phyloP scores from a whole-genome alignment of 2,329 filamentous ascomycete genomes.

The Scedosporium dehoogii region DNA sequence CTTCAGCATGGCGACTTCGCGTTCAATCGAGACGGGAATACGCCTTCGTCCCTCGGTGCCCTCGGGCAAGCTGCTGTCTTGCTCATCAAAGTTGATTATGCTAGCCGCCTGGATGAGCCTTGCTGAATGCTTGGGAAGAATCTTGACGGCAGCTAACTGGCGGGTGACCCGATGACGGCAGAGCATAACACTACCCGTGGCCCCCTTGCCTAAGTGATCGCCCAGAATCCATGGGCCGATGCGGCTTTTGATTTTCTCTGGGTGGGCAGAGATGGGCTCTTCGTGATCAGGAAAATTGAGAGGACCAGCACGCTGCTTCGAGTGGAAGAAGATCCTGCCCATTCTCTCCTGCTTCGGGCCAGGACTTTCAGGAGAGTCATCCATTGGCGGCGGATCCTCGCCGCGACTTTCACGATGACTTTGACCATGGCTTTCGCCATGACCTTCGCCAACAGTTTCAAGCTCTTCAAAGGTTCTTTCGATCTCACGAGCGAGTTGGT shows the following conservation, averaged over 20 bases:
- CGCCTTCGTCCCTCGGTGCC: constrained; percentile 51
- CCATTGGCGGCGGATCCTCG: background rate
- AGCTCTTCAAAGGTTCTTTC: background rate
- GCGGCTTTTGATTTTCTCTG: constrained; percentile 52
- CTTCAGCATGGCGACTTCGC: constrained; percentile 96
- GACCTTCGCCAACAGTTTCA: background rate
- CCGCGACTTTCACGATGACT: background rate
- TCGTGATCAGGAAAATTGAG: background rate
- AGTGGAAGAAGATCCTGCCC: background rate
- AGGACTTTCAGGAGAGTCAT: background rate
- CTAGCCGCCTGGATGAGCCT: constrained; percentile 78
- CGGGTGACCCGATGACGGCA: constrained; percentile 72
- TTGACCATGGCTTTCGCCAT: background rate
- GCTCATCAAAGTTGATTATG: constrained; percentile 70
- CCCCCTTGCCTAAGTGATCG: constrained; percentile 78
- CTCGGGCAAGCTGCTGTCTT: constrained; percentile 48
- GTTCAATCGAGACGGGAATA: constrained; percentile 82
- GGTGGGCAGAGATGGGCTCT: constrained; percentile 11
- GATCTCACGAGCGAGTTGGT: background rate
- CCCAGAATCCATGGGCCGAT: constrained; percentile 94
- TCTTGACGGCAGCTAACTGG: constrained; percentile 86
- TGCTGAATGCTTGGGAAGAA: constrained; percentile 75
- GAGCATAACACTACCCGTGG: constrained; percentile 77
- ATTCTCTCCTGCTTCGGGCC: background rate
- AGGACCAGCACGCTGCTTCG: background rate